A percentile compares a stretch with the other conserved stretches of the same genome.
Evolutionary conservation across 768 basidiomycete species (phyloP).

Genomic region (Lentinula sp.): DNA sequence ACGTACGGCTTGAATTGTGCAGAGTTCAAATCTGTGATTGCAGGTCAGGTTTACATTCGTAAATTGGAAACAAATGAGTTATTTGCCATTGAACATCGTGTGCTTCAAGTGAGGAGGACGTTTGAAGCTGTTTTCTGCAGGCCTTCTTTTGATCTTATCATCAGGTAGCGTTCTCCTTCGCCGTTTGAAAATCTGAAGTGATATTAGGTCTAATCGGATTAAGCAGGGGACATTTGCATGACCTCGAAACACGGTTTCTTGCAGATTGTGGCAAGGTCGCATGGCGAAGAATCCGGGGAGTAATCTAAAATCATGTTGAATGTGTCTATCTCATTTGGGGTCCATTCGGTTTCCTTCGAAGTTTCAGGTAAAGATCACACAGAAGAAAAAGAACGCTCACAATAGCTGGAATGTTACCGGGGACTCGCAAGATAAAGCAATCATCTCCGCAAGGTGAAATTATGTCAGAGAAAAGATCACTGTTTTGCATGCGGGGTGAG

Average conservation of each 20-base stretch:
- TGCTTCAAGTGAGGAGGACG: background rate
- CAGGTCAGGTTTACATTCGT: background rate
- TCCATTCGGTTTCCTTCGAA: conserved; percentile 26
- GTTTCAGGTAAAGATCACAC: conserved; percentile 2
- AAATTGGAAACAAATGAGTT: too few species aligned
- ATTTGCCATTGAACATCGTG: background rate
- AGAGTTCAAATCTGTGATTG: background rate
- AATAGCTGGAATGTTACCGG: background rate
- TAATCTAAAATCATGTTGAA: conserved; percentile 35
- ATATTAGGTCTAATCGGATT: background rate
- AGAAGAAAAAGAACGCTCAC: background rate
- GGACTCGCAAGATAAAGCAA: conserved; percentile 17
- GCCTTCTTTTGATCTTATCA: background rate
- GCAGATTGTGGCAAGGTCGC: conserved; percentile 50
- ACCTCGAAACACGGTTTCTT: conserved; percentile 60
- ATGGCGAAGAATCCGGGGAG: conserved; percentile 40
- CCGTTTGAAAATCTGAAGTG: conserved; percentile 20
- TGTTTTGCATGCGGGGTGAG: background rate
- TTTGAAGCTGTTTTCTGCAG: background rate
- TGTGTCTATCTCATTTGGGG: conserved; percentile 27
- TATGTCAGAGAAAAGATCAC: background rate
- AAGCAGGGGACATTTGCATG: too few species aligned
- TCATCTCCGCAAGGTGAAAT: conserved; percentile 18
- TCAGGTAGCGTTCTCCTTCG: conserved; percentile 18
- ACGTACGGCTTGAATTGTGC: background rate